Evolutionary conservation across 2,329 filamentous ascomycete species (phyloP).

Genomic region (Epichloe scottii): DNA sequence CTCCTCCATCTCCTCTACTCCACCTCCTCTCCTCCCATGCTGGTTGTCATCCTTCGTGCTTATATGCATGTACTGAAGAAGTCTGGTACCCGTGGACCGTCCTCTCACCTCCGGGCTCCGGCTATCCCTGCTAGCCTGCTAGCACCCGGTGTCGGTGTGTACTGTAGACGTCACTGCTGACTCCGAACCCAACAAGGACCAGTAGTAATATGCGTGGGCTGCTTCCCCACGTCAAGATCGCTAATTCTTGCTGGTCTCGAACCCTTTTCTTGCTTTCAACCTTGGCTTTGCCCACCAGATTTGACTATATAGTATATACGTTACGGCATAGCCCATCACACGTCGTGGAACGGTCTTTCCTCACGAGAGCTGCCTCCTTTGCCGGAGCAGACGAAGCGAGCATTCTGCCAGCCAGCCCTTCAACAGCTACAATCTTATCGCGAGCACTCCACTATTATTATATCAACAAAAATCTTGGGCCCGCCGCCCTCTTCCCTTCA

Average conservation of each 20-base stretch:
- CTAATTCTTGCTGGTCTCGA: background rate
- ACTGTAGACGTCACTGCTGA: too few species aligned
- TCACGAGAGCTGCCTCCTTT: constrained; percentile 1
- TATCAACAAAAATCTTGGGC: background rate
- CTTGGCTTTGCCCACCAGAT: background rate
- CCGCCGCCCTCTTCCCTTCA: background rate
- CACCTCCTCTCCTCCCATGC: background rate
- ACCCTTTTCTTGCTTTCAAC: background rate
- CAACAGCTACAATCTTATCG: background rate
- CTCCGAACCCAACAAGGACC: too few species aligned
- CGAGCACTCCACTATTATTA: background rate
- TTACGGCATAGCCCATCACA: background rate
- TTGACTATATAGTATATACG: background rate
- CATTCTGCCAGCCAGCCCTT: background rate
- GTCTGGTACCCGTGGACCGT: too few species aligned
- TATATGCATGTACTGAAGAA: too few species aligned
- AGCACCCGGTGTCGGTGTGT: too few species aligned
- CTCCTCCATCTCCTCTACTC: background rate
- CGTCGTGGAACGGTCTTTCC: background rate
- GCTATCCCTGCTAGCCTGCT: too few species aligned
- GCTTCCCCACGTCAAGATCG: constrained; percentile 8
- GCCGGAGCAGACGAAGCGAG: constrained; percentile 3
- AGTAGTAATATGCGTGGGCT: background rate
- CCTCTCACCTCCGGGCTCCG: too few species aligned
- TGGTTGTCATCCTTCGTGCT: background rate